A percentile compares a stretch with the other conserved stretches of the same genome.
Conservation (phyloP, 1,284 basidiomycete genomes). For the Entoloma clypeatum region DNA sequence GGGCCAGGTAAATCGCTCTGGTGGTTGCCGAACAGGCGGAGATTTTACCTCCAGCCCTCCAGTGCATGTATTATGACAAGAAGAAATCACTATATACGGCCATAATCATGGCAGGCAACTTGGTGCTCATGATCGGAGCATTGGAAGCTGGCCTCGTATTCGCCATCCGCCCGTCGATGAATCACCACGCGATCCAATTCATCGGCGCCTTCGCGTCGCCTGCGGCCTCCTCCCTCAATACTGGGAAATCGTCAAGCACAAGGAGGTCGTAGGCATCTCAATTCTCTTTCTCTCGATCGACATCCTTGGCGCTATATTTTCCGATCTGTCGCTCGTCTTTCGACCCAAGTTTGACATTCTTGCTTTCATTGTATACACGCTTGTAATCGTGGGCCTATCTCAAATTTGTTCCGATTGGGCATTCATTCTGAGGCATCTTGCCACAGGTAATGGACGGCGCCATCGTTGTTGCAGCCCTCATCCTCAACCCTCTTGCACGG, state of each 20-base stretch:
- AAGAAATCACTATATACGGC: conserved; percentile 32
- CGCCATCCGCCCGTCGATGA: conserved; percentile 40
- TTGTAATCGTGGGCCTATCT: conserved; percentile 49
- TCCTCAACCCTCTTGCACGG: conserved; percentile 56
- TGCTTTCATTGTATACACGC: conserved; percentile 59
- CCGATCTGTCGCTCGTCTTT: conserved; percentile 67
- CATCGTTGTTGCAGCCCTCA: conserved; percentile 20
- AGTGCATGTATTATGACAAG: conserved; percentile 63
- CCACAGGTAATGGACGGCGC: conserved; percentile 51
- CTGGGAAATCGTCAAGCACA: conserved; percentile 66
- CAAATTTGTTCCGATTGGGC: not conserved
- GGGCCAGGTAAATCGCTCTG: conserved; percentile 48
- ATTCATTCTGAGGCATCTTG: conserved; percentile 1
- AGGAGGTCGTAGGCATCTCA: conserved; percentile 73
- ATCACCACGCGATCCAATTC: conserved; percentile 48
- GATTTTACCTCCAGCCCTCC: conserved; percentile 13
- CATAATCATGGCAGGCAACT: conserved; percentile 29
- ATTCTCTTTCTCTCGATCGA: conserved; percentile 71
- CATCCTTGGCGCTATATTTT: conserved; percentile 70
- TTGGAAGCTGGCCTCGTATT: conserved; percentile 62
- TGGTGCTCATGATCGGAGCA: conserved; percentile 45
- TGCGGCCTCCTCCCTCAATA: conserved; percentile 61
- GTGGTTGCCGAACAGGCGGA: not conserved
- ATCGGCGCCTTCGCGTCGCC: conserved; percentile 63
- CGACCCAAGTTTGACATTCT: conserved; percentile 62